phyloP scores from a whole-genome alignment of 192 early-diverging fungal genomes.

The Neocallimastix lanati region DNA sequence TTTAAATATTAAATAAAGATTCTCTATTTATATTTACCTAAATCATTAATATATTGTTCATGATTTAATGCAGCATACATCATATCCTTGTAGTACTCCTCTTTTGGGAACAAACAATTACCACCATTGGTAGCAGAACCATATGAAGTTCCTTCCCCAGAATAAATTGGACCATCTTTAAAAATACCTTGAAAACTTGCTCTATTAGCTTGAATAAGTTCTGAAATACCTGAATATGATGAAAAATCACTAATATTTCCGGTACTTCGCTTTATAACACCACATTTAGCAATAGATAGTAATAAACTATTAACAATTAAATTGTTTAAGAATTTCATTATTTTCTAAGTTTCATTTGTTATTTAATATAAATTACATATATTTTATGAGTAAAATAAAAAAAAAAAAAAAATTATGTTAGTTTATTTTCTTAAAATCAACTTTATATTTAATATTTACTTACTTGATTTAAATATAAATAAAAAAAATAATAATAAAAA shows the following conservation, averaged over 20 bases:
- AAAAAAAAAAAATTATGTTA: too few relatives aligned
- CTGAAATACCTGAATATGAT: background rate
- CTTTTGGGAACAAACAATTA: background rate
- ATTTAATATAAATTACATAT: too few relatives aligned
- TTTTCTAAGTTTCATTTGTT: too few relatives aligned
- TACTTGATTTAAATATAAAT: too few relatives aligned
- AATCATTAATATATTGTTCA: background rate
- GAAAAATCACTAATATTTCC: background rate
- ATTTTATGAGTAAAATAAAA: too few relatives aligned
- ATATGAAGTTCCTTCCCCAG: background rate
- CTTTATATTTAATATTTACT: too few relatives aligned
- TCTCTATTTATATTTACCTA: background rate
- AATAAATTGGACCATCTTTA: background rate
- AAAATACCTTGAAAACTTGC: background rate
- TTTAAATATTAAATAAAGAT: too few relatives aligned
- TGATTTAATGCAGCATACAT: background rate
- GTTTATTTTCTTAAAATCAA: too few relatives aligned
- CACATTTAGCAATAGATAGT: background rate
- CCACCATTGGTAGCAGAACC: background rate
- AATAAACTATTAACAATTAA: background rate
- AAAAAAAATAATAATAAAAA: too few relatives aligned
- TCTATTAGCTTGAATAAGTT: background rate
- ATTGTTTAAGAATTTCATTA: background rate
- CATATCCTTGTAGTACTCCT: background rate
- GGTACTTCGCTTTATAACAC: background rate